These are phyloP conservation scores for Pseudogymnoascus sp. DNA, from an alignment of 2,329 filamentous ascomycete species.

Conservation along the genomic window DNA sequence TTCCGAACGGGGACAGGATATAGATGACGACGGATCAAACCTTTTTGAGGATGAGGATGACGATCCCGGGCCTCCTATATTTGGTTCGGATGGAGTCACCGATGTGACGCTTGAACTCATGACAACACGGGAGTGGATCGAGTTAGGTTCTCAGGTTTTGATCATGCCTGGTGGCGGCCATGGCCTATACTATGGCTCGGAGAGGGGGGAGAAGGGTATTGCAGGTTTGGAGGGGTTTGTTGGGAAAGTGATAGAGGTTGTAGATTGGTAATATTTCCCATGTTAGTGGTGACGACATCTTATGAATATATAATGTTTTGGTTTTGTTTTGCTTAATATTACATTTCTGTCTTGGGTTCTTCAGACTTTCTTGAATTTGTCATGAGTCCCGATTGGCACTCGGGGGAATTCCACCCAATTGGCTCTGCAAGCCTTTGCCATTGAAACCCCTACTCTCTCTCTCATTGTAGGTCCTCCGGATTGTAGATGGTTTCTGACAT, in stretches of 20 bases:
- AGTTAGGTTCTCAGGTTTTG: constrained; percentile 62
- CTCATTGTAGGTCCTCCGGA: not conserved
- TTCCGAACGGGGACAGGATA: constrained; percentile 23
- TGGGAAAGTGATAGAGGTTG: constrained; percentile 57
- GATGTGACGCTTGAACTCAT: constrained; percentile 63
- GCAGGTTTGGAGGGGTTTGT: constrained; percentile 65
- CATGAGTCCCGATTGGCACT: not conserved
- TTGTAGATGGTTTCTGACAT: not conserved
- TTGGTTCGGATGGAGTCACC: constrained; percentile 32
- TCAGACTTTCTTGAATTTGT: not conserved
- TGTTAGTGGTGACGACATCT: not conserved
- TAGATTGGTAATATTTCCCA: constrained; percentile 37
- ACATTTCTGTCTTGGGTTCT: not conserved
- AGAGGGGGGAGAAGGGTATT: constrained; percentile 44
- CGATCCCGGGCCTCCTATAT: constrained; percentile 28
- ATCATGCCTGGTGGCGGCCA: constrained; percentile 65
- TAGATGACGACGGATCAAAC: constrained; percentile 32
- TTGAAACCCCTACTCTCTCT: not conserved
- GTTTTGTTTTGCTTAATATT: not conserved
- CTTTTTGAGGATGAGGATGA: constrained; percentile 34
- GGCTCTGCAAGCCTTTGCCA: not conserved
- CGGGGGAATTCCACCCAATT: not conserved
- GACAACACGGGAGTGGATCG: constrained; percentile 64
- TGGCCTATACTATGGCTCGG: constrained; percentile 48
- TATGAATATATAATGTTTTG: constrained; percentile 1